Base-by-base conservation (phyloP, 495 filamentous ascomycete species). In the Talaromyces stipitatus region DNA sequence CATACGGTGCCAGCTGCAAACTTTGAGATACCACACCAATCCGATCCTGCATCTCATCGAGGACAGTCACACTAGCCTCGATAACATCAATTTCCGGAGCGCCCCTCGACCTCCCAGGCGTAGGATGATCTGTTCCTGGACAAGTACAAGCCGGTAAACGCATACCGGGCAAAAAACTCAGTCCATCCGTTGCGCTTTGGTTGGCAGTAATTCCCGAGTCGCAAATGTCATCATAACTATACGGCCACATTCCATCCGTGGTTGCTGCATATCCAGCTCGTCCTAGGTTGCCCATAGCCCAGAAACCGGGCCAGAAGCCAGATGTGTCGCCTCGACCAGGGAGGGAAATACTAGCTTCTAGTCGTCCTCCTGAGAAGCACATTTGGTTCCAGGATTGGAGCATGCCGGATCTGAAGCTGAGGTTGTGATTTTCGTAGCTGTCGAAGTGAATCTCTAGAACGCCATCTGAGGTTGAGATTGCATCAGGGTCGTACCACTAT, bases 241-340 rank as follows among this genome's bases (percentile, higher is more conserved):
- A 91, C 2, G 88, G 88, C 88, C 86, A 89, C 64, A 87, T 72
- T n/a, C 86, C 86, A 56, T 89, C 86, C 2, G 85, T 88, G 0
- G 82, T 85, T 11, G 84, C 79, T 26, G 82, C 80, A 69, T 87
- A 86, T 7, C 86, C 86, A 28, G 86, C 83, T 54, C 86, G 79
- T 41, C 81, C 86, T 3, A 89, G 74, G 58, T 89, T 89, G 0
- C 86, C 86, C 85, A 88, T 88, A 0, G 87, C 79, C 88, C 88
- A 91, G 69, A 89, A 88, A 61, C 87, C 88, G 55, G 87, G 87
- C 88, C 88, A 91, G 67, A 90, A 86, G 18, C 88, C 86, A 26
- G 82, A 72, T 24, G 81, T 77, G 41, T 89, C 83, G 5, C 87
- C 88, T 28, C 76, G 65, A 18, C 88, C 88, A 4, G 88, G 88